Percentiles rank a stretch among this genome's conserved stretches.
Evolutionary conservation across 768 basidiomycete species (phyloP).

Genomic region (Psilocybe cubensis): DNA sequence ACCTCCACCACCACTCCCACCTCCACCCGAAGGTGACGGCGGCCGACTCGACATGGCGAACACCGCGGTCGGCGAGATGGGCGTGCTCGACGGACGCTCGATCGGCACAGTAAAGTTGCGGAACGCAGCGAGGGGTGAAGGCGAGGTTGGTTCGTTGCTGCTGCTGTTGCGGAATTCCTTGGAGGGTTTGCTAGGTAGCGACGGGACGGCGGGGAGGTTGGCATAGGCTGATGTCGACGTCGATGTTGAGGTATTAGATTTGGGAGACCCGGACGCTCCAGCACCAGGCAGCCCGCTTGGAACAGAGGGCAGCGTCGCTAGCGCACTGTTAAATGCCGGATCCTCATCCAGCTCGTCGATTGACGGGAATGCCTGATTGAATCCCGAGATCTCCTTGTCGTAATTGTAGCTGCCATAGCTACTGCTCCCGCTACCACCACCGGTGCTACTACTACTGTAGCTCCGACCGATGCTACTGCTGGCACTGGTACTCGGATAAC

Average conservation of each 20-base stretch:
- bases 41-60: constrained; percentile 61
- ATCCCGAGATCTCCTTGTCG: constrained; percentile 51
- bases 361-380: constrained; percentile 71
- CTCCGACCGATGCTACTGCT: no score
- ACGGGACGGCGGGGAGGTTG: no score
- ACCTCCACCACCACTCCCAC: no score
- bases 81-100: constrained; percentile 72
- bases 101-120: constrained; percentile 44
- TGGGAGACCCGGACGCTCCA: no score
- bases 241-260: no score
- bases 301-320: constrained; percentile 53
- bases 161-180: constrained; percentile 24
- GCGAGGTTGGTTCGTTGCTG: constrained; percentile 31
- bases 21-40: constrained; percentile 66
- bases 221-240: background rate
- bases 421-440: no score
- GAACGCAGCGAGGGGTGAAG: constrained; percentile 33
- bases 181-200: constrained; percentile 30
- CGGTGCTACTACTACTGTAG: no score
- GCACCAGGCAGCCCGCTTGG: constrained; percentile 36
- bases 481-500: no score
- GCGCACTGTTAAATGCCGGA: constrained; percentile 44
- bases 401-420: no score
- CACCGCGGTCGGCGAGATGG: constrained; percentile 60
- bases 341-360: constrained; percentile 76